Evolutionary conservation across 495 filamentous ascomycete species (phyloP), one percentile per base, ranked within the genome.

Genomic region (Diplogelasinospora grovesii): DNA sequence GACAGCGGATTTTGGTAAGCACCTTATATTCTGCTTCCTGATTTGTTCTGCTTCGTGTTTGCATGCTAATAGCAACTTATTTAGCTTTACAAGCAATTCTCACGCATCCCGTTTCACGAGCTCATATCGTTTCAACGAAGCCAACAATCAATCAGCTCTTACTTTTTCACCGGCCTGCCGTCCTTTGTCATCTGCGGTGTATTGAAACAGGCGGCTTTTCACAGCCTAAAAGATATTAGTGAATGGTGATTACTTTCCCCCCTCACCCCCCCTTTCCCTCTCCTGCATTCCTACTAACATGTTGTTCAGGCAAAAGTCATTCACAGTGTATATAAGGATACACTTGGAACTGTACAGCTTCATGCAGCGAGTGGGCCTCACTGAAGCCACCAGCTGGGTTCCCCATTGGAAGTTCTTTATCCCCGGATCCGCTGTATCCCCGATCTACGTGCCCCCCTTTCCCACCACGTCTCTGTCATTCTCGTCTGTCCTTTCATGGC

Each of bases 1-100:
- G 73, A 36, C 64, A 70, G 39, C 63, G 73, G 19, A 68, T 76
- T 28, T 33, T 74, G 40, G 73, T 76, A 41, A 38, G 64, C 32
- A 22, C 14, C 1, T 13, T n/a, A 11, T 25, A 13, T 16, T 20
- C 2, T 8, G 3, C 1, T 20, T 13, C 9, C 15, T 15, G 19
- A 9, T 16, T 15, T 34, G 8, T 11, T 34, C 0, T 32, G n/a
- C 19, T n/a, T n/a, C 3, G 3, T 23, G 28, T 21, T 10, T 40
- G 21, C 45, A 31, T 20, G 52, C 39, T 14, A n/a, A n/a, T n/a
- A n/a, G n/a, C n/a, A n/a, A n/a, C n/a, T 25, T 22, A 10, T n/a
- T 2, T 33, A 69, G 70, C 53, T 74, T 4, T 76, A 74, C 52
- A 66, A 66, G 39, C 49, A 48, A 33, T 72, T 66, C 36, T 58